Conservation (phyloP, 1,284 basidiomycete species). For the Ustilago hordei region DNA sequence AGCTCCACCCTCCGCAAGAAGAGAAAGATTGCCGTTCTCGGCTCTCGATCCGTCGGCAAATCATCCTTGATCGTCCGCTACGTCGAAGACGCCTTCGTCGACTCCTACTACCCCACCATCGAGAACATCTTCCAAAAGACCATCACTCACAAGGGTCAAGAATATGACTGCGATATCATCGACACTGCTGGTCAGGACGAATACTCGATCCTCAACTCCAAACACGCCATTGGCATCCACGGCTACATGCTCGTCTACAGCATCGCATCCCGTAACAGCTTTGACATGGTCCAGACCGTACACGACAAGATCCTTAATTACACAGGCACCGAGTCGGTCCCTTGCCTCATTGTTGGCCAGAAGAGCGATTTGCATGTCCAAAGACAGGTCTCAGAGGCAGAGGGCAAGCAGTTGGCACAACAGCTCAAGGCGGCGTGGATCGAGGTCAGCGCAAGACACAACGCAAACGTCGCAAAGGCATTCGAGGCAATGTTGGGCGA, state of each 20-base stretch:
- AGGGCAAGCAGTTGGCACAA: slow-evolving; percentile 65
- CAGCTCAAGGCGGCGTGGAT: slow-evolving; percentile 66
- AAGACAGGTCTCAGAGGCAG: slow-evolving; percentile 72
- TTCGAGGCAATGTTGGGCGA: slow-evolving; percentile 67
- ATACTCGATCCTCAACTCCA: slow-evolving; percentile 83
- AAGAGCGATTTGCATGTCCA: slow-evolving; percentile 85
- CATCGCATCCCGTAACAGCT: slow-evolving; percentile 88
- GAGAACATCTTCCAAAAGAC: slow-evolving; percentile 88
- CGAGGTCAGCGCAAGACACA: slow-evolving; percentile 67
- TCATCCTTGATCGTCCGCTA: slow-evolving; percentile 75
- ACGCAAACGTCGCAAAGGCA: slow-evolving; percentile 67
- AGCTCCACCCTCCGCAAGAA: slow-evolving; percentile 62
- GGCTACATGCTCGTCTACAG: slow-evolving; percentile 94
- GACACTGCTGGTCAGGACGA: slow-evolving; percentile 97
- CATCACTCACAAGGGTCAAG: slow-evolving; percentile 83
- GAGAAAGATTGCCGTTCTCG: slow-evolving; percentile 69
- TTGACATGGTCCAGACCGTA: slow-evolving; percentile 95
- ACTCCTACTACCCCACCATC: slow-evolving; percentile 93
- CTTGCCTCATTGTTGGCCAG: slow-evolving; percentile 95
- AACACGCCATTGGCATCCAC: slow-evolving; percentile 84
- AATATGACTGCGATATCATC: slow-evolving; percentile 96
- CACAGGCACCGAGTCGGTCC: slow-evolving; percentile 87
- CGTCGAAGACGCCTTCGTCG: slow-evolving; percentile 73
- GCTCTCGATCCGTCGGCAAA: slow-evolving; percentile 72
- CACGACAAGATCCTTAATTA: slow-evolving; percentile 98